Evolutionary conservation across 768 basidiomycete genomes (phyloP), one percentile per base, ranked within the genome.

Genomic region (Leucocoprinus sp.): DNA sequence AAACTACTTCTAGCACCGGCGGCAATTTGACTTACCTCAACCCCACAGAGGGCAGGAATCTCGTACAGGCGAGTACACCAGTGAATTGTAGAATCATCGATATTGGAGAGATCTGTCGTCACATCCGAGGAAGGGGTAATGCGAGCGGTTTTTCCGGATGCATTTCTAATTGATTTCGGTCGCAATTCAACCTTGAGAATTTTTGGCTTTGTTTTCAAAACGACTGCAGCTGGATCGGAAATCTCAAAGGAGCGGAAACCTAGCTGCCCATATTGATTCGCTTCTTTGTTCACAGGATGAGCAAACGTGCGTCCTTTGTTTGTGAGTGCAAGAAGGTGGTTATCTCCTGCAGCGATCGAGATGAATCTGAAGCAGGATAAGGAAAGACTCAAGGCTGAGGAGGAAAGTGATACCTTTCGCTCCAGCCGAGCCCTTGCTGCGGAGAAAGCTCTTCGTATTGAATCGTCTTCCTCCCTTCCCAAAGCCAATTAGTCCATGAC

Each of bases 221-320:
- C 49, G 17, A 33, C 57, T 38, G 46, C 55, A 55, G 53, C 47
- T 24, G 64, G 64, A 50, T 69, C 64, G 23, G 65, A 54, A 26
- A 85, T 68, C 40, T 76, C 65, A 39, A 83, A 71, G 50, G 76
- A 77, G 22, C 80, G 76, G 53, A 86, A 71, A 5, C 92, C 93
- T 6, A 97, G 78, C 58, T 96, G 93, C 1, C 88, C 86, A 57
- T 80, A 76, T 1, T 74, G 65, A 62, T 97, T 97, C 22, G 85
- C 92, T 7, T 72, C 60, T 51, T 78, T 77, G 51, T 76, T 77
- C 34, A 88, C 68, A 0, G 93, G 88, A 55, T 89, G 78, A 2
- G 80, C 75, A 58, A 86, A 92, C 4, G 84, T 74, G 37, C 89
- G 82, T 2, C 91, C 91, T 23, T 66, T 67, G 8, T 79, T 82